phyloP scores from a whole-genome alignment of 352 stramenopile genomes.

The Phytophthora sp. region DNA sequence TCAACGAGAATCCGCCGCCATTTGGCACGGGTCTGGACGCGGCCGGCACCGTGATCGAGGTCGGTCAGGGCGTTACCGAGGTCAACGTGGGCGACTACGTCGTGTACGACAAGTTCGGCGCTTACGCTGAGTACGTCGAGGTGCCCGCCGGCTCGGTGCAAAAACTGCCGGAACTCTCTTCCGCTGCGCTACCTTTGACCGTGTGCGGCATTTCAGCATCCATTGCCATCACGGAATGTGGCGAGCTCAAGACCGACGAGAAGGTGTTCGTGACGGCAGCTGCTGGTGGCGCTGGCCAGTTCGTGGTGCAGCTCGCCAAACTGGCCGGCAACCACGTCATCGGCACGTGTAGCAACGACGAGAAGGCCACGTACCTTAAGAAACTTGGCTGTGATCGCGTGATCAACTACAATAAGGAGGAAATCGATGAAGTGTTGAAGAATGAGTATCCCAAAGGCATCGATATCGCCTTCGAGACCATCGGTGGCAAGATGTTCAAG shows the following conservation, averaged over 20 bases:
- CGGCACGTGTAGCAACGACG: conserved; percentile 76
- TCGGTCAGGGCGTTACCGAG: conserved; percentile 44
- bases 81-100: conserved; percentile 50
- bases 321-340: conserved; percentile 79
- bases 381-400: conserved; percentile 67
- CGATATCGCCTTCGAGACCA: conserved; percentile 40
- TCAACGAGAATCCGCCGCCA: conserved; percentile 45
- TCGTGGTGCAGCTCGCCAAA: conserved; percentile 84
- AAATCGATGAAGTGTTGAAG: conserved; percentile 36
- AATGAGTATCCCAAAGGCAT: conserved; percentile 40
- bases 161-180: conserved; percentile 32
- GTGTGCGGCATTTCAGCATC: conserved; percentile 56
- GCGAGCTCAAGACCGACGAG: conserved; percentile 55
- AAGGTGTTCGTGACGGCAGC: conserved; percentile 61
- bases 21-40: conserved; percentile 57
- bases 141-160: conserved; percentile 40
- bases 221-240: conserved; percentile 54
- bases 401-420: conserved; percentile 80
- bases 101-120: conserved; percentile 45
- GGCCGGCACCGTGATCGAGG: conserved; percentile 43
- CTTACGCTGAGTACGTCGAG: conserved; percentile 51
- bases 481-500: conserved; percentile 46
- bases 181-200: conserved; percentile 40
- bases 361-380: conserved; percentile 78
- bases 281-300: conserved; percentile 76